Percentiles rank a stretch among this genome's conserved stretches.
phyloP scores from a whole-genome alignment of 1,284 basidiomycete genomes.

The Leccinum huronense region DNA sequence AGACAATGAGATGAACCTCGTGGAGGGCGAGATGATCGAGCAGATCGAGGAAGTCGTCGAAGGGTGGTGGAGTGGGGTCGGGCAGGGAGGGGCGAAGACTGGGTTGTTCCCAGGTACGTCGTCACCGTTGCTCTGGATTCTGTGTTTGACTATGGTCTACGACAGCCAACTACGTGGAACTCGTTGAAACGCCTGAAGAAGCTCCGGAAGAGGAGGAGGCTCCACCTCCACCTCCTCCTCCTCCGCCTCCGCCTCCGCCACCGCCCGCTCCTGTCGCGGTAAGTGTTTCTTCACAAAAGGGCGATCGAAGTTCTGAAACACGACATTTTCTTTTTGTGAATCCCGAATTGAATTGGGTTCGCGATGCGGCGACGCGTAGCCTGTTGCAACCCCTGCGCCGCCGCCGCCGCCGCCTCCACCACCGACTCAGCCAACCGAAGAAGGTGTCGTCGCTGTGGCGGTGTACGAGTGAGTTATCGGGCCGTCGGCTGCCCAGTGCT shows the following conservation, averaged over 20 bases:
- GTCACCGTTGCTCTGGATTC: neutral
- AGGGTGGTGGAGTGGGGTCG: slow-evolving; percentile 82
- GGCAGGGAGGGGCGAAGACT: slow-evolving; percentile 55
- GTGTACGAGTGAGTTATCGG: slow-evolving; percentile 65
- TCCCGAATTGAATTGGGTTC: slow-evolving; percentile 21
- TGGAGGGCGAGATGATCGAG: slow-evolving; percentile 80
- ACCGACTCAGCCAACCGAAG: slow-evolving; percentile 40
- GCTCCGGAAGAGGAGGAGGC: slow-evolving; percentile 36
- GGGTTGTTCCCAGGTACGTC: slow-evolving; percentile 75
- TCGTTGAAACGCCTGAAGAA: slow-evolving; percentile 51
- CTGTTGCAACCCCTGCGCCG: slow-evolving; percentile 41
- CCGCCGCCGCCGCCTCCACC: slow-evolving; percentile 37
- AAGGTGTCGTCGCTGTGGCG: slow-evolving; percentile 66
- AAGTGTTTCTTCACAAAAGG: neutral
- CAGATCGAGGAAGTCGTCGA: slow-evolving; percentile 84
- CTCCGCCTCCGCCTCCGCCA: slow-evolving; percentile 47
- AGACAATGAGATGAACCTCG: slow-evolving; percentile 80
- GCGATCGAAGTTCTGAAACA: too few species aligned
- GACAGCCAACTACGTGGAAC: slow-evolving; percentile 79
- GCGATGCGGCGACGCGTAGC: slow-evolving; percentile 28
- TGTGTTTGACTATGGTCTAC: slow-evolving; percentile 27
- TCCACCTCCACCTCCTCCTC: slow-evolving; percentile 39
- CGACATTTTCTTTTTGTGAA: neutral
- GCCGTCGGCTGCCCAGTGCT: too few species aligned
- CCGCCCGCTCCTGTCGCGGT: slow-evolving; percentile 48